Conservation (phyloP, 768 basidiomycete genomes). For the Psilocybe tampanensis region DNA sequence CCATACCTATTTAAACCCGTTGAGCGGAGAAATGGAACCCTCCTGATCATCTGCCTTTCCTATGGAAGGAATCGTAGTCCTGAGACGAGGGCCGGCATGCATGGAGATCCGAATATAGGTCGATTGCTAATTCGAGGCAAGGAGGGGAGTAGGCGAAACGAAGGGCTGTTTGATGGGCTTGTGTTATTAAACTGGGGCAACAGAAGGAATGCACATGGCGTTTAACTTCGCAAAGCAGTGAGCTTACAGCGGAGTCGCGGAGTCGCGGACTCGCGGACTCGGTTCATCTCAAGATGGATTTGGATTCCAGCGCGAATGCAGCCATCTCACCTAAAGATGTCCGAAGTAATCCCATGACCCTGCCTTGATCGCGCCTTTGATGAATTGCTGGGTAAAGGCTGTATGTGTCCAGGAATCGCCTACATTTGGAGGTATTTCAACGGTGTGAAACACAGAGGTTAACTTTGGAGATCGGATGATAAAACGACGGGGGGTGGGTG, state of each 20-base stretch:
- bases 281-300: constrained; percentile 10
- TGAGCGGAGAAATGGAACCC: constrained; percentile 15
- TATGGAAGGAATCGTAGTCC: constrained; percentile 9
- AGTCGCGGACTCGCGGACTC: too few relatives aligned
- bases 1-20: neutral
- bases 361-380: constrained; percentile 11
- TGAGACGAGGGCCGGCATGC: constrained; percentile 19
- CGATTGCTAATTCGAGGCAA: constrained; percentile 4
- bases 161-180: neutral
- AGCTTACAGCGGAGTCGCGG: constrained; percentile 2
- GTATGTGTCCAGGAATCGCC: constrained; percentile 6
- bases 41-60: constrained; percentile 15
- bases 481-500: constrained; percentile 10
- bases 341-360: constrained; percentile 21
- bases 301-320: neutral
- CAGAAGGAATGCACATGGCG: constrained; percentile 16
- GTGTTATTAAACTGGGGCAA: constrained; percentile 4
- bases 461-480: constrained; percentile 3
- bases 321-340: neutral
- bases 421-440: constrained; percentile 7
- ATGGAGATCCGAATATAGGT: constrained; percentile 14
- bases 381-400: constrained; percentile 2
- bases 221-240: constrained; percentile 16
- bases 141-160: neutral
- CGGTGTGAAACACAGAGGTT: neutral